Conservation (phyloP, 2,329 filamentous ascomycete species). For the Aureobasidium sp. region DNA sequence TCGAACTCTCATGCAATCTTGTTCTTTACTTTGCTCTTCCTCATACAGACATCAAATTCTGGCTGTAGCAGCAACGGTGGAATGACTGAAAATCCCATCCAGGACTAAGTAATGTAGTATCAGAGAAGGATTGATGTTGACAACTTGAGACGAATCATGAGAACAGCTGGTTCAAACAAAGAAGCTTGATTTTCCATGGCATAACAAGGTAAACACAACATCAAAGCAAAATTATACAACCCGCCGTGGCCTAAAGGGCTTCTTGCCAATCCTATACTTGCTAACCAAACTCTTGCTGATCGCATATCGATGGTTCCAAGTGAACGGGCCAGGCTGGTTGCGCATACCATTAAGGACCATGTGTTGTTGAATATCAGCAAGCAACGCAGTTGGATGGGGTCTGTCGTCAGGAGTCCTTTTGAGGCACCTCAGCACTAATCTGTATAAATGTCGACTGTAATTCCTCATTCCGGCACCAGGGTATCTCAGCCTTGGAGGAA, state of each 20-base stretch:
- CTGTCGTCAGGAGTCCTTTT: neutral
- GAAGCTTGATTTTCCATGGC: too few species aligned
- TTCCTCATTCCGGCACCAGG: neutral
- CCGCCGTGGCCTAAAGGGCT: neutral
- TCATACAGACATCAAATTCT: too few species aligned
- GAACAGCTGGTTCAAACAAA: too few species aligned
- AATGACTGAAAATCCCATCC: too few species aligned
- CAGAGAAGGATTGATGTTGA: too few species aligned
- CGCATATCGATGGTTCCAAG: neutral
- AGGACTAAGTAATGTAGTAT: too few species aligned
- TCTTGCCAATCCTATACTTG: constrained; percentile 5
- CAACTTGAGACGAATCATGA: too few species aligned
- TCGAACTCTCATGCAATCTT: too few species aligned
- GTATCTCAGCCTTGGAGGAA: neutral
- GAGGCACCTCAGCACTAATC: neutral
- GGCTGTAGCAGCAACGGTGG: too few species aligned
- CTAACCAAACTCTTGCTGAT: neutral
- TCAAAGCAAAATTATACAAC: too few species aligned
- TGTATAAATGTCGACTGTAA: neutral
- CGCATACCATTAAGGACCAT: neutral
- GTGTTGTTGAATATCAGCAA: neutral
- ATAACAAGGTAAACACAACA: too few species aligned
- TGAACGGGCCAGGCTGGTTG: neutral
- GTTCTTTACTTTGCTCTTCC: too few species aligned
- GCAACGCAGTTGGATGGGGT: neutral